Percentiles rank a stretch among this genome's conserved stretches.
These are phyloP conservation scores for Phylloboletellus chloephorus DNA, from an alignment of 1,284 basidiomycete species.

Conservation along the genomic window DNA sequence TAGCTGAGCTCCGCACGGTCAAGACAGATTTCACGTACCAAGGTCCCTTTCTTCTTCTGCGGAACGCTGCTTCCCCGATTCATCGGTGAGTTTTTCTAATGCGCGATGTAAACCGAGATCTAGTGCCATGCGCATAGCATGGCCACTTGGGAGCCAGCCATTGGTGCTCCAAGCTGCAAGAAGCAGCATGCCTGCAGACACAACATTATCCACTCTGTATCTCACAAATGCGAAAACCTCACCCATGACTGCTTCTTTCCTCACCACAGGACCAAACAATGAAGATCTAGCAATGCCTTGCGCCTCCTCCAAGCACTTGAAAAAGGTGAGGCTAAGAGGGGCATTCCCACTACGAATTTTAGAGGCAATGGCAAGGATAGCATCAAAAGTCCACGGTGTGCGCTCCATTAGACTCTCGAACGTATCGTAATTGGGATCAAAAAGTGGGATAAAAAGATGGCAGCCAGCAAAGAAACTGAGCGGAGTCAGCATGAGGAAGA, in stretches of 20 bases:
- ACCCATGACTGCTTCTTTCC: constrained; percentile 93
- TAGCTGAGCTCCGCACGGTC: constrained; percentile 7
- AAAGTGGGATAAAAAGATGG: constrained; percentile 90
- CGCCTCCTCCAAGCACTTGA: constrained; percentile 87
- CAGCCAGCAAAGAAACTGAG: constrained; percentile 90
- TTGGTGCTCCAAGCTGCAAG: constrained; percentile 92
- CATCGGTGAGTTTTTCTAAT: constrained; percentile 84
- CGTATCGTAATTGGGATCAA: constrained; percentile 86
- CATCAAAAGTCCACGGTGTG: constrained; percentile 89
- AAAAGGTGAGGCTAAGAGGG: constrained; percentile 78
- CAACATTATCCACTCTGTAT: constrained; percentile 6
- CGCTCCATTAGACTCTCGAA: constrained; percentile 86
- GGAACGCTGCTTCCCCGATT: constrained; percentile 56
- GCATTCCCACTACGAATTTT: constrained; percentile 89
- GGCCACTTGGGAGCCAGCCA: constrained; percentile 88
- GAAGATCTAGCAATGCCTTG: constrained; percentile 91
- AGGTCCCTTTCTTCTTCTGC: constrained; percentile 86
- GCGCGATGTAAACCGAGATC: constrained; percentile 89
- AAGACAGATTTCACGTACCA: constrained; percentile 41
- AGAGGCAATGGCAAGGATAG: constrained; percentile 84
- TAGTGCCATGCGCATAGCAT: constrained; percentile 91
- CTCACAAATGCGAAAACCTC: constrained; percentile 14
- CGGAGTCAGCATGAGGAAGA: constrained; percentile 20
- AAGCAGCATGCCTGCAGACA: constrained; percentile 70
- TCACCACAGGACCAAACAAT: constrained; percentile 84